Evolutionary conservation across 345 rosid genomes (phyloP), one percentile per base, ranked within the genome.

Genomic region (Arabis hirsuta): DNA sequence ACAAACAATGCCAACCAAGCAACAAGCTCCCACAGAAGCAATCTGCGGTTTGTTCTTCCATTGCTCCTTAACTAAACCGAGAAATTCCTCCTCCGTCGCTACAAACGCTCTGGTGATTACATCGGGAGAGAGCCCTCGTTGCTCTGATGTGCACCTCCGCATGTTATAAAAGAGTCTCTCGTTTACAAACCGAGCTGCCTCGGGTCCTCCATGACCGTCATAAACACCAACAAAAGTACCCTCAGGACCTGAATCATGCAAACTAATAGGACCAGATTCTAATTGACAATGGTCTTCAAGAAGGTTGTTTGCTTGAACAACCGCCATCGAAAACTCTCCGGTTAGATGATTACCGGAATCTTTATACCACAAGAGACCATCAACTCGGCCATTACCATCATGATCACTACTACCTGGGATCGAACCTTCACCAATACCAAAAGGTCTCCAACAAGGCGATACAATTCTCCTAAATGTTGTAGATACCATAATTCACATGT

Each of bases 121-220:
- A 70, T 96, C 97, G 7, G 88, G 89, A 0, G 98, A 92, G 84
- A 96, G 79, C 53, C 89, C 96, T 27, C 69, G 61, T 44, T 78
- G 83, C 73, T 95, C 98, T 3, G 92, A 65, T 12, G 91, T 83
- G 39, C 81, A 88, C 73, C 82, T 85, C 82, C 82, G 88, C 69
- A 96, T 73, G 62, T 96, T 80, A 44, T 69, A 59, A 31, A 88
- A 96, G 19, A 92, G 88, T 55, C 69, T 86, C 6, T 96, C 84
- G 67, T 90, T 92, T 3, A 92, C 90, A 71, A 90, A 95, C 27
- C 75, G 81, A 36, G 99, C 89, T 52, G 99, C 86, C 82, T 96
- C 99, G 6, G 99, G 92, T 71, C 99, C 98, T 76, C 99, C 99
- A 84, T 92, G 99, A 34, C 97, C 99, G 73, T 96, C 98, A n/a